phyloP scores from a whole-genome alignment of 2,329 filamentous ascomycete genomes.

The Xylariaceae sp. region DNA sequence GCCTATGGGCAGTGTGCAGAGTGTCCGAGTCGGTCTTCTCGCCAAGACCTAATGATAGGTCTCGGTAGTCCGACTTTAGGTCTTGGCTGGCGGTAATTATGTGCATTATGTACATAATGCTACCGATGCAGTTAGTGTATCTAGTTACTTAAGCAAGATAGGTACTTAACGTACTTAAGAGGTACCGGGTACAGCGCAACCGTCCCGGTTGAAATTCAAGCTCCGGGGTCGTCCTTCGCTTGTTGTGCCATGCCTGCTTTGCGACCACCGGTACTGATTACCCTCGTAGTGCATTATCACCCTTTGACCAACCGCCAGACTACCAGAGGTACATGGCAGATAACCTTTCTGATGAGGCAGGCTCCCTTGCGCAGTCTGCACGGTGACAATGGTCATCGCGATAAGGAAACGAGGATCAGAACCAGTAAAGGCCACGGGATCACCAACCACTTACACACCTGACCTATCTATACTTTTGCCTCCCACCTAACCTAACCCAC shows the following conservation, averaged over 20 bases:
- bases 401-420: constrained; percentile 14
- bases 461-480: neutral
- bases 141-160: no score
- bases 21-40: no score
- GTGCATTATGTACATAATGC: no score
- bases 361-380: constrained; percentile 9
- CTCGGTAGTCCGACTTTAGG: no score
- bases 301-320: constrained; percentile 6
- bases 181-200: no score
- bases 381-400: constrained; percentile 14
- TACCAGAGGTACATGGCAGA: constrained; percentile 1
- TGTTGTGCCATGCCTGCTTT: neutral
- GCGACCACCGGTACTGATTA: neutral
- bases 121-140: no score
- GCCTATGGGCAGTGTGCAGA: no score
- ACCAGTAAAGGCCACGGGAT: constrained; percentile 3
- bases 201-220: no score
- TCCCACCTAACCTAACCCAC: constrained; percentile 5
- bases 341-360: constrained; percentile 15
- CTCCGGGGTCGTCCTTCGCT: no score
- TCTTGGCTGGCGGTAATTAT: no score
- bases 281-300: neutral
- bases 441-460: constrained; percentile 1
- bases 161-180: no score
- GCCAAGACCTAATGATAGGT: no score